Evolutionary conservation across 2,329 filamentous ascomycete genomes (phyloP).

Genomic region (Fusarium duplospermum): DNA sequence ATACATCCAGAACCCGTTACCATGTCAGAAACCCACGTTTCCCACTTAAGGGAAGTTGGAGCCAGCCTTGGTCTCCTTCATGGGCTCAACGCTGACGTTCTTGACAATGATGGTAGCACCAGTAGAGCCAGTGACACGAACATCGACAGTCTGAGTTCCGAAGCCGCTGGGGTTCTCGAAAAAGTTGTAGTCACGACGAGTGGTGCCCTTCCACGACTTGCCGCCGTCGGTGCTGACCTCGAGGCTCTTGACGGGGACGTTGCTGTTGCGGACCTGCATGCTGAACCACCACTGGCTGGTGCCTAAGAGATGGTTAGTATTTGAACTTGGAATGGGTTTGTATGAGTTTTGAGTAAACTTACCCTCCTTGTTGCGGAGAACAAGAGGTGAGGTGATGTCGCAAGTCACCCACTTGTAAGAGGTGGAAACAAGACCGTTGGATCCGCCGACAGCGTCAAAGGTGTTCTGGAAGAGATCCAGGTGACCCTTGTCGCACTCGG

Average conservation of each 20-base stretch:
- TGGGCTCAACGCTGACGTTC: conserved; percentile 56
- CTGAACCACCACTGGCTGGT: conserved; percentile 51
- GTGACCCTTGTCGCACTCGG: conserved; percentile 54
- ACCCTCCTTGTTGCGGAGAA: conserved; percentile 58
- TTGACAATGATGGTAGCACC: conserved; percentile 65
- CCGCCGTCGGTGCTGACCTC: conserved; percentile 72
- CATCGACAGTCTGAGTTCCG: conserved; percentile 63
- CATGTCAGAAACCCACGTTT: not conserved
- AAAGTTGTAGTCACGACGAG: conserved; percentile 67
- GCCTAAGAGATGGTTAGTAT: not conserved
- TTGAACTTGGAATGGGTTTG: not conserved
- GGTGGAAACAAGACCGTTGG: conserved; percentile 48
- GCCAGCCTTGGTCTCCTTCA: conserved; percentile 42
- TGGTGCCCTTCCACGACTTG: conserved; percentile 66
- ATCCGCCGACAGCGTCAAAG: conserved; percentile 52
- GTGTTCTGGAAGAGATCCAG: conserved; percentile 59
- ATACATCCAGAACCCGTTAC: not conserved
- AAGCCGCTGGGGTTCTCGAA: conserved; percentile 71
- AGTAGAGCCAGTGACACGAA: conserved; percentile 65
- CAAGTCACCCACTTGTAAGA: conserved; percentile 52
- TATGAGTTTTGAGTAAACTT: conserved; percentile 40
- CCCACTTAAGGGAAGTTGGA: conserved; percentile 46
- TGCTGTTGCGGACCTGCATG: conserved; percentile 72
- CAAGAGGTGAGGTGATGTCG: conserved; percentile 54
- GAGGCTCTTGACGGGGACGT: conserved; percentile 64